A percentile compares a stretch with the other conserved stretches of the same genome.
phyloP scores from a whole-genome alignment of 805 yeast genomes.

The Zygoascus flipseniorum region DNA sequence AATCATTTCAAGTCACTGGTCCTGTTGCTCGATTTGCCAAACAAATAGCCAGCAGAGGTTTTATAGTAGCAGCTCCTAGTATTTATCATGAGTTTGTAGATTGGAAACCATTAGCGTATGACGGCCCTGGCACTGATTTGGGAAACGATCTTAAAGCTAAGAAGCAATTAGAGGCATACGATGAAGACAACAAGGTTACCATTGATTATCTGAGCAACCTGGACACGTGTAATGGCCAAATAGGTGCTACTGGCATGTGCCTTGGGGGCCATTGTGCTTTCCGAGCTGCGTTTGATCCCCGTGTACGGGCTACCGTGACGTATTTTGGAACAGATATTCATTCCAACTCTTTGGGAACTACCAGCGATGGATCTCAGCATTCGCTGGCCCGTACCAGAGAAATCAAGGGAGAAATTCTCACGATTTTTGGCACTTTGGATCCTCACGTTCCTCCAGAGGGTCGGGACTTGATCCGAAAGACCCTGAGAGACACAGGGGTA shows the following conservation, averaged over 20 bases:
- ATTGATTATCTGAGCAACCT: constrained; percentile 53
- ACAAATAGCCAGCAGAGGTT: constrained; percentile 72
- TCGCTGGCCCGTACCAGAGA: constrained; percentile 52
- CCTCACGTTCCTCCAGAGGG: constrained; percentile 76
- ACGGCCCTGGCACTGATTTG: constrained; percentile 62
- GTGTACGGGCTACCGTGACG: constrained; percentile 61
- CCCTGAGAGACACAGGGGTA: constrained; percentile 49
- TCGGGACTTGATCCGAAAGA: constrained; percentile 57
- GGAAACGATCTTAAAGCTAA: constrained; percentile 61
- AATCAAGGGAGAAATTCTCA: constrained; percentile 47
- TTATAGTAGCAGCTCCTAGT: constrained; percentile 70
- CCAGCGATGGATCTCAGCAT: constrained; percentile 45
- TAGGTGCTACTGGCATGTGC: constrained; percentile 85
- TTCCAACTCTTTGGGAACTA: constrained; percentile 54
- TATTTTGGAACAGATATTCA: constrained; percentile 81
- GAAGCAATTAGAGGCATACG: constrained; percentile 64
- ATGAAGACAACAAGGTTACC: constrained; percentile 59
- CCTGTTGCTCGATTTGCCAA: constrained; percentile 74
- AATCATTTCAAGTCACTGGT: constrained; percentile 37
- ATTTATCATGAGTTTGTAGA: constrained; percentile 66
- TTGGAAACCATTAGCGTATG: constrained; percentile 59
- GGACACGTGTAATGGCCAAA: constrained; percentile 58
- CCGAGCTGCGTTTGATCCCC: constrained; percentile 54
- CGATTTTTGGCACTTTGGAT: constrained; percentile 71
- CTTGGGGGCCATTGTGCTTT: constrained; percentile 77